Evolutionary conservation across 305 asterid genomes (phyloP), one percentile per base, ranked within the genome.

Genomic region (Fraxinus xanthoxyloides): DNA sequence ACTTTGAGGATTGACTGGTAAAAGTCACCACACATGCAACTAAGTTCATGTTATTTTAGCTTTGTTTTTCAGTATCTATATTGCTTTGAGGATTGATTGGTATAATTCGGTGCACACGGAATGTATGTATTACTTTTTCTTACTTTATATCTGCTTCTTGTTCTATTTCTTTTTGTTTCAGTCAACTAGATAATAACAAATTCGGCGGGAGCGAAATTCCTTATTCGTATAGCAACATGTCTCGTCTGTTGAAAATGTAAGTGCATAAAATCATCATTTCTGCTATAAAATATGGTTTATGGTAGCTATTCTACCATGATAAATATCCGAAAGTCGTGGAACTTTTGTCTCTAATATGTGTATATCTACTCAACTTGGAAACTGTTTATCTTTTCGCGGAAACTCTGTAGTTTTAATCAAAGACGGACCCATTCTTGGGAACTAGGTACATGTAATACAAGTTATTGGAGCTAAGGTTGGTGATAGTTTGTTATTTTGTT

Each of bases 111-210:
- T 26, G 32, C 73, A 24, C 19, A 9, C 2, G 35, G 5, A 65
- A 65, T 24, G n/a, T 65, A 65, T 10, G 35, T 24, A 24, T 65
- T 26, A 26, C 19, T 56, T 19, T 74, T 59, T 70, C 77, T 83
- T 75, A 19, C 75, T 35, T 30, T 73, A 63, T 80, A 32, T 48
- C 59, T 76, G 72, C 77, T 81, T 69, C 72, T 69, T 15, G 23
- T 31, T 70, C 76, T 17, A 32, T 31, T 32, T 70, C 59, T 81
- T 48, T 70, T 48, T 79, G 79, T 82, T 82, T 87, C 94, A 97
- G 99, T 74, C 99, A 97, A 85, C 96, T 97, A 56, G 99, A 97
- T 81, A 97, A 97, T 87, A 97, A 97, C 91, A 88, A 95, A 87
- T 92, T 97, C 54, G 86, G 78, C 17, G 98, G 98, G 80, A 93